A percentile compares a stretch with the other conserved stretches of the same genome.
These are phyloP conservation scores for Plantago lanceolata DNA, from an alignment of 305 asterid species.

Conservation along the genomic window DNA sequence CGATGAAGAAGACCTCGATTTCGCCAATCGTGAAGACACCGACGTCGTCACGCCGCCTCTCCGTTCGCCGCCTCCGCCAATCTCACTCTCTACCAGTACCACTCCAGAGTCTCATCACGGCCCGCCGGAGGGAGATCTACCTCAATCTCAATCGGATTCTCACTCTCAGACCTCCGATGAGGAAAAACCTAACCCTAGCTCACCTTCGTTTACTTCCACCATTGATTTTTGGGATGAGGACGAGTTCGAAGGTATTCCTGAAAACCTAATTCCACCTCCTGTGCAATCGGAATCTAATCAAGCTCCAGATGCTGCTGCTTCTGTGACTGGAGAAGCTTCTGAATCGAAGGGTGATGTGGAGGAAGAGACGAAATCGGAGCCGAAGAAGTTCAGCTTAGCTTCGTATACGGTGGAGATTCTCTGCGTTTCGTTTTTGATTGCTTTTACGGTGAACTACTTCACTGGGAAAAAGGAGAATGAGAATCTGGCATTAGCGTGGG, in stretches of 20 bases:
- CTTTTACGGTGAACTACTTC: slow-evolving; percentile 68
- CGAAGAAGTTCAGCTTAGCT: slow-evolving; percentile 33
- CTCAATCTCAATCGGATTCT: slow-evolving; percentile 32
- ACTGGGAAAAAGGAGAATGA: slow-evolving; percentile 85
- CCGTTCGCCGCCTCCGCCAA: slow-evolving; percentile 59
- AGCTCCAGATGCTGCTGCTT: slow-evolving; percentile 29
- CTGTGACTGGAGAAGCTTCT: slow-evolving; percentile 26
- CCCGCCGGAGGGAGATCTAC: slow-evolving; percentile 34
- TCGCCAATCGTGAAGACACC: slow-evolving; percentile 29
- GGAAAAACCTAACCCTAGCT: slow-evolving; percentile 27
- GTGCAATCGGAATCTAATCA: slow-evolving; percentile 24
- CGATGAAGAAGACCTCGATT: slow-evolving; percentile 64
- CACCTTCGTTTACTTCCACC: slow-evolving; percentile 42
- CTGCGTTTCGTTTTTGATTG: slow-evolving; percentile 67
- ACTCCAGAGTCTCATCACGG: slow-evolving; percentile 55
- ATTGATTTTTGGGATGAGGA: slow-evolving; percentile 80
- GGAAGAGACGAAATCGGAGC: slow-evolving; percentile 25
- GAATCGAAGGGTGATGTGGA: slow-evolving; percentile 25
- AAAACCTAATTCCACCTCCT: slow-evolving; percentile 21
- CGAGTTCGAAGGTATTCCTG: slow-evolving; percentile 89
- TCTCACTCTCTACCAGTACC: slow-evolving; percentile 49
- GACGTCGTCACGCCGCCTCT: slow-evolving; percentile 37
- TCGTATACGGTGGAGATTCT: slow-evolving; percentile 58
- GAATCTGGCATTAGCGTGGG: slow-evolving; percentile 89
- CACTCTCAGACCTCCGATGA: slow-evolving; percentile 50